Percentiles rank a stretch among this genome's conserved stretches.
Evolutionary conservation across 768 basidiomycete genomes (phyloP).

Genomic region (Mycena kentingensis): DNA sequence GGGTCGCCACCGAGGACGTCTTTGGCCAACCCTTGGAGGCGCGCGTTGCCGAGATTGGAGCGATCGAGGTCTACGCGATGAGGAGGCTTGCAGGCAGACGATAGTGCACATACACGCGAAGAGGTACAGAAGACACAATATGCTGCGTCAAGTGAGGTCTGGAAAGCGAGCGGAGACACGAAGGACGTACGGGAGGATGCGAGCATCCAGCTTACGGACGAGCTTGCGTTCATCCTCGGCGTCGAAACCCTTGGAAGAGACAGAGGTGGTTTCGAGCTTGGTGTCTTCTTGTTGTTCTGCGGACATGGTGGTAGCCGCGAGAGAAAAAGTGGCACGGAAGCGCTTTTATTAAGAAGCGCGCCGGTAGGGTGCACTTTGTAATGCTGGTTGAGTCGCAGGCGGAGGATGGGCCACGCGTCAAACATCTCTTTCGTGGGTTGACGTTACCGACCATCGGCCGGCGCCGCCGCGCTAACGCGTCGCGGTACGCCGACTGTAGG

Average conservation of each 20-base stretch:
- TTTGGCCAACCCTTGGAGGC: constrained; percentile 67
- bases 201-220: constrained; percentile 62
- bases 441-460: too few relatives aligned
- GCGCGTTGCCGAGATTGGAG: constrained; percentile 78
- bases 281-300: background rate
- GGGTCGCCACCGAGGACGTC: constrained; percentile 70
- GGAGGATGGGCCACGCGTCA: too few relatives aligned
- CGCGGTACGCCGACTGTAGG: too few relatives aligned
- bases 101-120: constrained; percentile 63
- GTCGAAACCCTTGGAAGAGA: constrained; percentile 5
- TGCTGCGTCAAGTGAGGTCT: too few relatives aligned
- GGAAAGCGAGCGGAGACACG: too few relatives aligned
- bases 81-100: background rate
- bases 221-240: constrained; percentile 50
- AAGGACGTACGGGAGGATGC: constrained; percentile 78
- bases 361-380: too few relatives aligned
- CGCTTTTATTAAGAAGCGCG: too few relatives aligned
- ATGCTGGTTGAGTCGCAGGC: too few relatives aligned
- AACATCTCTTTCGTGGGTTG: too few relatives aligned
- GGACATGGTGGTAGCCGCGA: too few relatives aligned
- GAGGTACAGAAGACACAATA: constrained; percentile 72
- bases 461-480: too few relatives aligned
- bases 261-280: constrained; percentile 3
- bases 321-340: too few relatives aligned
- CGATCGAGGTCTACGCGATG: constrained; percentile 60